phyloP scores from a whole-genome alignment of 495 filamentous ascomycete genomes.

The Penicillium diatomitis region DNA sequence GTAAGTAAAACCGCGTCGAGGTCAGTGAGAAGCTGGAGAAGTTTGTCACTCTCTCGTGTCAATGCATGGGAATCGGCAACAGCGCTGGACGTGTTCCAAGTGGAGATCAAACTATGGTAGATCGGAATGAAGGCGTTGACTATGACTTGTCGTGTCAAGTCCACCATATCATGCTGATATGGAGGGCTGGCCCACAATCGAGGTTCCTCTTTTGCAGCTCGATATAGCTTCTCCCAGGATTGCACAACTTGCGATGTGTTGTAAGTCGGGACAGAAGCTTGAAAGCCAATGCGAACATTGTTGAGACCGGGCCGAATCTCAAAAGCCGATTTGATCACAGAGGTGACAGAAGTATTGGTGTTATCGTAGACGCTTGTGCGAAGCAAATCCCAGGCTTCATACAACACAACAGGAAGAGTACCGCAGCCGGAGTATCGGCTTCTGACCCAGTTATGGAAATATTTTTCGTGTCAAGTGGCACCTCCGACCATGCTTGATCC shows the following conservation, averaged over 20 bases:
- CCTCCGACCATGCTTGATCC: constrained; percentile 41
- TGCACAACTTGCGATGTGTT: constrained; percentile 26
- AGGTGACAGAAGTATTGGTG: constrained; percentile 32
- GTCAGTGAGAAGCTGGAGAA: constrained; percentile 25
- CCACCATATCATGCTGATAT: constrained; percentile 42
- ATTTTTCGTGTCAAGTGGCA: constrained; percentile 36
- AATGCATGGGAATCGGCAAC: constrained; percentile 6
- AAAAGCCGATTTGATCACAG: constrained; percentile 40
- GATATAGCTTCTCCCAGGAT: constrained; percentile 34
- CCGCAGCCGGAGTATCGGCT: constrained; percentile 32
- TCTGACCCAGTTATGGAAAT: constrained; percentile 41
- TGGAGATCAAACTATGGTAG: constrained; percentile 29
- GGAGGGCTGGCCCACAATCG: constrained; percentile 36
- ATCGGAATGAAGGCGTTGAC: constrained; percentile 36
- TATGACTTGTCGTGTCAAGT: constrained; percentile 43
- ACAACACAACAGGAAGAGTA: constrained; percentile 25
- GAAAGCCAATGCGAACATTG: constrained; percentile 29
- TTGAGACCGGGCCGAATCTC: constrained; percentile 34
- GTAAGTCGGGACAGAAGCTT: constrained; percentile 38
- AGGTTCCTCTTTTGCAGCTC: constrained; percentile 24
- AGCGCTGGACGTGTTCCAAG: constrained; percentile 20
- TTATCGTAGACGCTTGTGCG: constrained; percentile 44
- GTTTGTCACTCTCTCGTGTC: constrained; percentile 14
- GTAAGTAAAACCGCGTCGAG: constrained; percentile 39
- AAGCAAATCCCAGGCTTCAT: constrained; percentile 40